These are phyloP conservation scores for Piromyces finnis DNA, from an alignment of 192 early-diverging fungal species.

Conservation along the genomic window DNA sequence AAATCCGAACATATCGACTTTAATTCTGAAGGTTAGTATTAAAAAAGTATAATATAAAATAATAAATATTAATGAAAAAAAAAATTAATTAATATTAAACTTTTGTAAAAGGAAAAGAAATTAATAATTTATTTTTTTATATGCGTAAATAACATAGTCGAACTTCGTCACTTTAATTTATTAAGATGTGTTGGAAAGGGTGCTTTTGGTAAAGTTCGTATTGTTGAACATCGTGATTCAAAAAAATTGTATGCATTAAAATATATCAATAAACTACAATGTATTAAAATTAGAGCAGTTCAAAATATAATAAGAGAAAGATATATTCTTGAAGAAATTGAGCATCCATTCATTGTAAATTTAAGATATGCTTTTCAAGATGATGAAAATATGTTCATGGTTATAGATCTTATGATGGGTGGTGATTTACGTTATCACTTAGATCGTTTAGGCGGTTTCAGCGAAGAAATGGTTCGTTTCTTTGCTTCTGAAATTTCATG, in stretches of 20 bases:
- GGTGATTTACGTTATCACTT: conserved; percentile 84
- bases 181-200: conserved; percentile 83
- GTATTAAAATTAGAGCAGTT: conserved; percentile 67
- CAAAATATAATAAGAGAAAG: conserved; percentile 85
- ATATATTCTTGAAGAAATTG: conserved; percentile 67
- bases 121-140: background rate
- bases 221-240: conserved; percentile 72
- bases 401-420: conserved; percentile 85
- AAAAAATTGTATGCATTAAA: conserved; percentile 76
- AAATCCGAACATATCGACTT: background rate
- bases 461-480: conserved; percentile 57
- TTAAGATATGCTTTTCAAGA: conserved; percentile 92
- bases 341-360: conserved; percentile 73
- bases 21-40: background rate
- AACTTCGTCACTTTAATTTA: conserved; percentile 76
- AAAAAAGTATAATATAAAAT: too few relatives aligned
- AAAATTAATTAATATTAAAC: too few relatives aligned
- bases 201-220: conserved; percentile 87
- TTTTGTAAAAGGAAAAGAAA: too few relatives aligned
- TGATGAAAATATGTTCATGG: conserved; percentile 81
- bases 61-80: too few relatives aligned
- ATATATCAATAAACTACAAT: conserved; percentile 87
- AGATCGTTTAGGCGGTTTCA: conserved; percentile 46
- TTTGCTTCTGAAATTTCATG: conserved; percentile 76
- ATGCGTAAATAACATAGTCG: conserved; percentile 21